phyloP scores from a whole-genome alignment of 164 flowering plant species.

The Umbilicus rupestris region DNA sequence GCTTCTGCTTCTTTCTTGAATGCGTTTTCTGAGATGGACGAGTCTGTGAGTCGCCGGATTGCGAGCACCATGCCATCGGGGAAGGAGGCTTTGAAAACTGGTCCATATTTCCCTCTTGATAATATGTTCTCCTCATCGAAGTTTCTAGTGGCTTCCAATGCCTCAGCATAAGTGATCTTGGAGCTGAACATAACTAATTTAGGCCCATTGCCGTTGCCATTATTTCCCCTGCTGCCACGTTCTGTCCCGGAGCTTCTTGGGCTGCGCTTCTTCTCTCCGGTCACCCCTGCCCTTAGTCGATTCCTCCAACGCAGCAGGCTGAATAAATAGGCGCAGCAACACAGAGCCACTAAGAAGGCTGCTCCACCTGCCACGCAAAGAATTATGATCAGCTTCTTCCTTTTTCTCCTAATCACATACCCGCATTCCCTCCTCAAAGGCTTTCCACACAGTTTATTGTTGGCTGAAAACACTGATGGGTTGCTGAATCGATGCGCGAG shows the following conservation, averaged over 20 bases:
- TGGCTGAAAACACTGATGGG: conserved; percentile 43
- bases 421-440: conserved; percentile 47
- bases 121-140: conserved; percentile 85
- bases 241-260: conserved; percentile 52
- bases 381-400: conserved; percentile 44
- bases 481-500: conserved; percentile 53
- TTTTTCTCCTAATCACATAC: conserved; percentile 20
- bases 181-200: conserved; percentile 73
- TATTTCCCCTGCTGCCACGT: conserved; percentile 49
- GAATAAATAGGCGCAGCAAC: conserved; percentile 54
- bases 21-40: background rate
- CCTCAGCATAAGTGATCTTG: conserved; percentile 62
- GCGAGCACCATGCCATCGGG: conserved; percentile 74
- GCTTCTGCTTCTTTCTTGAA: conserved; percentile 71
- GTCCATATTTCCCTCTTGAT: conserved; percentile 58
- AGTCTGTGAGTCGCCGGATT: conserved; percentile 53
- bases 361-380: conserved; percentile 38
- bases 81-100: conserved; percentile 71
- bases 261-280: conserved; percentile 69
- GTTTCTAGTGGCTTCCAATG: conserved; percentile 71
- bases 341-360: conserved; percentile 29
- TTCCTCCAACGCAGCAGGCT: conserved; percentile 53
- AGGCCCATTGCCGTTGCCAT: conserved; percentile 43
- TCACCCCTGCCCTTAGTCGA: conserved; percentile 30
- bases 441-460: conserved; percentile 52